Percentiles rank a stretch among this genome's conserved stretches.
Evolutionary conservation across 108 stramenopile species (phyloP).

Genomic region (Skeletonema tropicum): DNA sequence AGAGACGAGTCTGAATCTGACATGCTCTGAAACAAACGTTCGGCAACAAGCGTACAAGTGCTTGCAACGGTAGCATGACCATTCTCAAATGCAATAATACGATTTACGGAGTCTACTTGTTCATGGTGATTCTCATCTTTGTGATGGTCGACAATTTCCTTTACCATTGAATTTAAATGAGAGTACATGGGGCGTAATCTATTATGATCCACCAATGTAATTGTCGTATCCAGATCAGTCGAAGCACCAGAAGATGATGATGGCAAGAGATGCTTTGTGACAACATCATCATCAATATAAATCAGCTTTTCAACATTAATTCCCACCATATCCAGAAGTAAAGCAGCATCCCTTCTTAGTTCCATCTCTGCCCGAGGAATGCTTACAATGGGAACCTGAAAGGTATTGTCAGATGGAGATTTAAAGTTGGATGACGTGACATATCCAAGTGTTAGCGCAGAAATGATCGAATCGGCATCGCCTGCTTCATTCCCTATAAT

Average conservation of each 20-base stretch:
- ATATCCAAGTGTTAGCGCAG: constrained; percentile 66
- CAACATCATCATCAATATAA: constrained; percentile 37
- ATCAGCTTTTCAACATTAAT: constrained; percentile 23
- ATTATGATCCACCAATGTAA: constrained; percentile 86
- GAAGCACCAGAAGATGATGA: neutral
- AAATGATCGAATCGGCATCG: constrained; percentile 84
- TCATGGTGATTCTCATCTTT: constrained; percentile 63
- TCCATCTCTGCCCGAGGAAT: constrained; percentile 33
- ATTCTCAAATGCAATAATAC: constrained; percentile 63
- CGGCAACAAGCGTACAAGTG: constrained; percentile 71
- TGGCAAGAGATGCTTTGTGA: neutral
- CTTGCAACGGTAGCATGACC: constrained; percentile 61
- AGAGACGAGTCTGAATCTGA: neutral
- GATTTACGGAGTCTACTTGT: constrained; percentile 50
- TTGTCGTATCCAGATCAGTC: neutral
- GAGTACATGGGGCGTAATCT: constrained; percentile 28
- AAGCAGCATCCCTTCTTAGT: constrained; percentile 37
- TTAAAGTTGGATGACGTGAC: constrained; percentile 13
- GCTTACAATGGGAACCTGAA: constrained; percentile 31
- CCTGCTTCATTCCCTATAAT: constrained; percentile 82
- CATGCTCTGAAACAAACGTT: constrained; percentile 33
- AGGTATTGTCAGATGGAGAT: neutral
- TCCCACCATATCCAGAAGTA: constrained; percentile 40
- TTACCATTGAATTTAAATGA: constrained; percentile 21
- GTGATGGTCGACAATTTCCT: constrained; percentile 85